Evolutionary conservation across 2,329 filamentous ascomycete genomes (phyloP), one percentile per base, ranked within the genome.

Genomic region (Karstenula rhodostoma): DNA sequence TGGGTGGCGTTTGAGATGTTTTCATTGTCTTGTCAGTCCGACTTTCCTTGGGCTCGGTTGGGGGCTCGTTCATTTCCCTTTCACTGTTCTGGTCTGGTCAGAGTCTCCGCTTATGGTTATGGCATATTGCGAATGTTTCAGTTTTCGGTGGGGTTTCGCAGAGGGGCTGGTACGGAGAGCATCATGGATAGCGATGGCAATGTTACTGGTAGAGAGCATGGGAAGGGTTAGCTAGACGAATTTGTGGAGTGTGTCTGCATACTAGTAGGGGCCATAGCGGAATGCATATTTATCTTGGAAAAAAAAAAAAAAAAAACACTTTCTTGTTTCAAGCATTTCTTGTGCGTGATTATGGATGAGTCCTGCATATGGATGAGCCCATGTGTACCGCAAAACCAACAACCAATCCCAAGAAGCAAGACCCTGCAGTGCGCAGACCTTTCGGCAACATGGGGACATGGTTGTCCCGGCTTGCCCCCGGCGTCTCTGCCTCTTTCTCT

Each of bases 91-190:
- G 33, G 35, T 40, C 42, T 7, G 13, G 13, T 32, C 32, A 40
- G 29, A 32, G 33, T 49, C 35, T 49, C 44, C 29, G 1, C 44
- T 54, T 54, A 32, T 15, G 51, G 42, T 33, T 47, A 35, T 17
- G 40, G 52, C 52, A 55, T 55, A 46, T 46, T 46, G 40, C 52
- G 22, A 27, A 55, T 37, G 29, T 46, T 35, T 25, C 15, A 19
- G 5, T 25, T 47, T 33, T 32, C 12, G 27, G 27, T 29, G 8
- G 8, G 12, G 12, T 23, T 15, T 43, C 15, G 35, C 15, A 17
- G n/a, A 44, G 51, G 6, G 12, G 3, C 29, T 15, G 40, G 2
- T 8, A 32, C 15, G 51, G 37, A 12, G 23, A 43, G 51, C 37
- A 44, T 43, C 40, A 7, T 32, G 51, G 22, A 32, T 5, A 13